Percentiles rank a stretch among this genome's conserved stretches.
Conservation (phyloP, 2,329 filamentous ascomycete genomes). For the Ascochyta lentis region DNA sequence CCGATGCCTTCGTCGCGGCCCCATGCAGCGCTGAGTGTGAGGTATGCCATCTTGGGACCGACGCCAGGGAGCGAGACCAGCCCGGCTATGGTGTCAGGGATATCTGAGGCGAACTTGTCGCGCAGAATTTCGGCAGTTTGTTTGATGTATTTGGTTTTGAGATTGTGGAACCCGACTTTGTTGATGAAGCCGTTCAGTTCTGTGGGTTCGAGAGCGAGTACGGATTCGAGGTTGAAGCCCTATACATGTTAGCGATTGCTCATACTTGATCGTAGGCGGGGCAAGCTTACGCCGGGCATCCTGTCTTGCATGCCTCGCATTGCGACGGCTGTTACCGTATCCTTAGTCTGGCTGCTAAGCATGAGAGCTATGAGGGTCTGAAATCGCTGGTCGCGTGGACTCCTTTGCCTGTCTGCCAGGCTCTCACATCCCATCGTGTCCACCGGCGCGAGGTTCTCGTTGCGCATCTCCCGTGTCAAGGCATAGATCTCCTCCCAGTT, state of each 20-base stretch:
- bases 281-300: slow-evolving; percentile 59
- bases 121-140: slow-evolving; percentile 74
- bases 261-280: background rate
- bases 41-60: slow-evolving; percentile 92
- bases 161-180: slow-evolving; percentile 92
- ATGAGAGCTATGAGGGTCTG: slow-evolving; percentile 88
- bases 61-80: slow-evolving; percentile 83
- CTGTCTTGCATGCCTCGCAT: slow-evolving; percentile 81
- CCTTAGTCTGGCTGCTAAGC: slow-evolving; percentile 92
- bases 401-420: slow-evolving; percentile 64
- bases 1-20: slow-evolving; percentile 78
- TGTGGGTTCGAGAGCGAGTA: slow-evolving; percentile 73
- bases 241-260: slow-evolving; percentile 19
- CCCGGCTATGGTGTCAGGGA: slow-evolving; percentile 78
- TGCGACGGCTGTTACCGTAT: slow-evolving; percentile 84
- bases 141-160: slow-evolving; percentile 87
- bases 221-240: slow-evolving; percentile 74
- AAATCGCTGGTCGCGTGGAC: slow-evolving; percentile 70
- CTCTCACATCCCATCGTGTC: slow-evolving; percentile 97
- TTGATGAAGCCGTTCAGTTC: slow-evolving; percentile 76
- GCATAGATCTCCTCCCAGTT: slow-evolving; percentile 87
- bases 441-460: slow-evolving; percentile 76
- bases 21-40: slow-evolving; percentile 82
- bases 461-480: slow-evolving; percentile 79
- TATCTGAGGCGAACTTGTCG: slow-evolving; percentile 75